These are phyloP conservation scores for Trichoderma guizhouense DNA, from an alignment of 2,329 filamentous ascomycete species.

Conservation along the genomic window DNA sequence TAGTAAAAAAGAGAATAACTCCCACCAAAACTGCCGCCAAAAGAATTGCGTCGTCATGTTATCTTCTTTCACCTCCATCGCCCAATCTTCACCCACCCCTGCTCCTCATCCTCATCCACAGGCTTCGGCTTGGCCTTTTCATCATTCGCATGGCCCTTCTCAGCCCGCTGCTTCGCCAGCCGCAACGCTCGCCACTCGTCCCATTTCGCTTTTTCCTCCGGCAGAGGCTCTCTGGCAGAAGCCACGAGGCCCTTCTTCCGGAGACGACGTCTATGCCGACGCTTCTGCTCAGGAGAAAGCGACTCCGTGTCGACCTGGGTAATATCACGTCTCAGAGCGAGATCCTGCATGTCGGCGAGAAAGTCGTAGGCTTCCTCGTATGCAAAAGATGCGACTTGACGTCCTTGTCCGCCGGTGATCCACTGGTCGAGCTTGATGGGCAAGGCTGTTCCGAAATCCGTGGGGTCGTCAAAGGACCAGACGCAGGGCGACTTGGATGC, in stretches of 20 bases:
- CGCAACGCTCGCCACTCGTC: conserved; percentile 44
- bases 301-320: conserved; percentile 40
- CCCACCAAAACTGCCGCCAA: not conserved
- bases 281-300: conserved; percentile 46
- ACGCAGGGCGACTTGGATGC: conserved; percentile 40
- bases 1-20: not conserved
- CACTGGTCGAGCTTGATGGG: conserved; percentile 63
- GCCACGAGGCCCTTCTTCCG: conserved; percentile 44
- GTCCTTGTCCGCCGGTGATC: conserved; percentile 51
- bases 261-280: conserved; percentile 49
- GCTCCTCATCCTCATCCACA: conserved; percentile 26
- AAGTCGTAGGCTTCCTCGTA: conserved; percentile 46
- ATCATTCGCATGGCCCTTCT: conserved; percentile 41
- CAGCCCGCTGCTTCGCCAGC: conserved; percentile 39
- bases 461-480: conserved; percentile 57
- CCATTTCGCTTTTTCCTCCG: conserved; percentile 43
- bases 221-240: conserved; percentile 34
- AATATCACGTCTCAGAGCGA: conserved; percentile 43
- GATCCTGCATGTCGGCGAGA: conserved; percentile 47
- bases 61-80: conserved; percentile 18
- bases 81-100: conserved; percentile 24
- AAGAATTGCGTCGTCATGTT: not conserved
- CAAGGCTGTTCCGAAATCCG: conserved; percentile 56
- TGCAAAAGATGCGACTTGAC: conserved; percentile 35
- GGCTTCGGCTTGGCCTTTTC: conserved; percentile 34